Conservation (phyloP, 2,329 filamentous ascomycete species). For the Annulohypoxylon truncatum region DNA sequence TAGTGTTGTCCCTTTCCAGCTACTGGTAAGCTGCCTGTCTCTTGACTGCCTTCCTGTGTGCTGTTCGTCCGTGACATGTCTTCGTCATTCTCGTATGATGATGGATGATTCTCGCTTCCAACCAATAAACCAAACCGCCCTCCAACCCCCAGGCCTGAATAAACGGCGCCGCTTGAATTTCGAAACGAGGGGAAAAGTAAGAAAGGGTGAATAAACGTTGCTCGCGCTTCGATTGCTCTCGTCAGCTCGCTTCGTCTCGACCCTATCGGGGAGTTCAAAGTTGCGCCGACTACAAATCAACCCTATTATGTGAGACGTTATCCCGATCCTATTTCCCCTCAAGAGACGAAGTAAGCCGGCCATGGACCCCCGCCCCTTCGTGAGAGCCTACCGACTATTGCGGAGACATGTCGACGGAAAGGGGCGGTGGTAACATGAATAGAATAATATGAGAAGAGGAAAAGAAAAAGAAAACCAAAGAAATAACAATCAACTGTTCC, state of each 20-base stretch:
- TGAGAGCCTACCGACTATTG: slow-evolving; percentile 19
- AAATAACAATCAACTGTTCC: slow-evolving; percentile 27
- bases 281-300: slow-evolving; percentile 23
- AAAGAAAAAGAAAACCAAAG: background rate
- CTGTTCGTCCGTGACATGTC: slow-evolving; percentile 41
- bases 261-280: slow-evolving; percentile 21
- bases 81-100: slow-evolving; percentile 45
- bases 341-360: slow-evolving; percentile 33
- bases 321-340: slow-evolving; percentile 43
- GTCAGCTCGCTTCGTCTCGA: slow-evolving; percentile 31
- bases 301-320: slow-evolving; percentile 49
- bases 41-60: slow-evolving; percentile 22
- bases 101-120: slow-evolving; percentile 33
- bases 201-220: slow-evolving; percentile 24
- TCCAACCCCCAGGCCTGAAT: slow-evolving; percentile 6
- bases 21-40: slow-evolving; percentile 41
- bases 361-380: slow-evolving; percentile 30
- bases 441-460: slow-evolving; percentile 7
- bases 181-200: slow-evolving; percentile 23
- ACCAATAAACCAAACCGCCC: slow-evolving; percentile 21
- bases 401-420: slow-evolving; percentile 24
- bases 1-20: slow-evolving; percentile 30
- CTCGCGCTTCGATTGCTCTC: slow-evolving; percentile 33
- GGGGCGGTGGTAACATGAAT: slow-evolving; percentile 25
- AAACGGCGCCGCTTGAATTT: slow-evolving; percentile 28